Evolutionary conservation across 2,329 filamentous ascomycete species (phyloP), one percentile per base, ranked within the genome.

Genomic region (Ambrosiella cleistominuta): DNA sequence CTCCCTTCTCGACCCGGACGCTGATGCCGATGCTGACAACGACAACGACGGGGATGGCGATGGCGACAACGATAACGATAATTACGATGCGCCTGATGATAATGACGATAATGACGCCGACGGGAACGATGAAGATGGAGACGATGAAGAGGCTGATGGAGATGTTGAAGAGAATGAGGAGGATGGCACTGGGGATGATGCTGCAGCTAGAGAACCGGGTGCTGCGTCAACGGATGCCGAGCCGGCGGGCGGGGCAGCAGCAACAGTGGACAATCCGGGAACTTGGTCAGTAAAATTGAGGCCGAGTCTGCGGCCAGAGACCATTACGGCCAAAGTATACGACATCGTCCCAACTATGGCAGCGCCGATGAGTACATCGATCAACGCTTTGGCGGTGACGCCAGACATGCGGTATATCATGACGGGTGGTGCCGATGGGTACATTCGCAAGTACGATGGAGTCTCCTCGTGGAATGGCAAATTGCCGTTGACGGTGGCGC

Each of bases 281-380:
- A 55, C 49, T 50, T 54, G 63, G 27, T 51, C 17, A 2, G n/a
- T 51, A 15, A 27, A 51, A 1, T 63, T 64, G 64, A 81, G 79
- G 53, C 85, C 83, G 0, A 75, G 72, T 54, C 76, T 89, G n/a
- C 81, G 86, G 0, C 76, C 83, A 9, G 89, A 95, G 66, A 86
- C 82, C n/a, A 72, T 95, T 54, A 83, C 78, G 1, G 91, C 93
- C 12, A 74, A 77, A 45, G 80, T 85, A 1, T 98, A 97, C 73
- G 93, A 98, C 68, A 95, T 98, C 61, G 85, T 95, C 1, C 93
- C 93, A 1, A 97, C 93, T 19, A 97, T 97, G 72, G 93, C 93
- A 1, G 93, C 93, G 2, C 93, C 93, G 0, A 90, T 96, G 68
- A 86, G 88, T 62, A 98, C 93, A 2, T 96, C 89, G 57, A 88